These are phyloP conservation scores for Coffea humblotiana DNA, from an alignment of 305 asterid species.

Conservation along the genomic window DNA sequence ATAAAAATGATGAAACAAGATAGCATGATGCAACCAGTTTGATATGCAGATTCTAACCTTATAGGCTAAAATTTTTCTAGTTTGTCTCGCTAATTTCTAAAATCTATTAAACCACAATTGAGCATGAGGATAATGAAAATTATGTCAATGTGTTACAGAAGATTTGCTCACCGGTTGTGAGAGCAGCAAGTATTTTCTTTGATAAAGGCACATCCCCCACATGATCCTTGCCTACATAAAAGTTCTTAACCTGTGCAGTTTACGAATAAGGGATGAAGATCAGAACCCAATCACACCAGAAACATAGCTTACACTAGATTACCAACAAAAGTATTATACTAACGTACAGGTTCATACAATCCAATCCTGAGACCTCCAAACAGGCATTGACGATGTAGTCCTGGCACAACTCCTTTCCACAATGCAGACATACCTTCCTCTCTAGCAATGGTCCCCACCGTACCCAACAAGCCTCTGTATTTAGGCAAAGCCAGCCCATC, in stretches of 20 bases:
- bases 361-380: slow-evolving; percentile 94
- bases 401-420: slow-evolving; percentile 97
- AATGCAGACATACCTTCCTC: slow-evolving; percentile 83
- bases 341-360: slow-evolving; percentile 83
- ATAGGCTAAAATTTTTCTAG: not conserved
- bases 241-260: slow-evolving; percentile 55
- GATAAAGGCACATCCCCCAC: slow-evolving; percentile 91
- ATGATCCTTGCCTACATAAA: slow-evolving; percentile 86
- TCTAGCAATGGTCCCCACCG: slow-evolving; percentile 88
- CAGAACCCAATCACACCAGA: slow-evolving; percentile 5
- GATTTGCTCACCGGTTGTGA: slow-evolving; percentile 74
- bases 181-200: slow-evolving; percentile 90
- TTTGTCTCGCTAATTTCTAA: not conserved
- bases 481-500: slow-evolving; percentile 65
- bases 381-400: slow-evolving; percentile 88
- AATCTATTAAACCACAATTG: not conserved
- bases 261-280: slow-evolving; percentile 4
- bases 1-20: too few relatives aligned
- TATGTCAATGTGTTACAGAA: not conserved
- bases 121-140: not conserved
- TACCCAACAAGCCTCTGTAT: slow-evolving; percentile 84
- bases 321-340: not conserved
- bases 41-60: not conserved
- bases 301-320: too few relatives aligned
- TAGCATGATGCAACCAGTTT: not conserved